Evolutionary conservation across 345 rosid genomes (phyloP).

Genomic region (Clausena lansium): DNA sequence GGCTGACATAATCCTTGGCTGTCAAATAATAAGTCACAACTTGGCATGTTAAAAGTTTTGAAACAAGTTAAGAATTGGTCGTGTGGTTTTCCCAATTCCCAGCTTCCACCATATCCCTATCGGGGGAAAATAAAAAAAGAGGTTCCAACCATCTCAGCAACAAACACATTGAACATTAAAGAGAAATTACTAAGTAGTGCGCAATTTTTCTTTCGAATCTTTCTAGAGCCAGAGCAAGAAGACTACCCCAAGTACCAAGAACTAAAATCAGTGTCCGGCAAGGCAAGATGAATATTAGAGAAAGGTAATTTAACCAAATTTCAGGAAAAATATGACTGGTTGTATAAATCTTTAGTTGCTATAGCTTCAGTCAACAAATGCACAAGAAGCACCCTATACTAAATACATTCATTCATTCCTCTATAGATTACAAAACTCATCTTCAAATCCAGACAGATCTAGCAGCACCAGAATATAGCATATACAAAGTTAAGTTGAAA

Average conservation of each 20-base stretch:
- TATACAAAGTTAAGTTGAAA: constrained; percentile 16
- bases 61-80: not conserved
- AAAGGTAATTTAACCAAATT: not conserved
- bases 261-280: not conserved
- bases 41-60: too few relatives aligned
- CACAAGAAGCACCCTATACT: constrained; percentile 1
- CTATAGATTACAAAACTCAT: constrained; percentile 16
- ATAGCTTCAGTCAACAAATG: not conserved
- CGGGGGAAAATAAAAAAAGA: too few relatives aligned
- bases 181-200: not conserved
- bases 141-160: not conserved
- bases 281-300: too few relatives aligned
- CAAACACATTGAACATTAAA: not conserved
- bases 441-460: constrained; percentile 11
- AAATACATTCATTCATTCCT: not conserved
- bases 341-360: not conserved
- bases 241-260: not conserved
- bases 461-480: not conserved
- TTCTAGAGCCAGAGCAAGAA: not conserved
- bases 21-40: too few relatives aligned
- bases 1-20: too few relatives aligned
- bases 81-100: not conserved
- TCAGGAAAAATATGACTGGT: not conserved
- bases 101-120: too few relatives aligned
- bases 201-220: not conserved